Conservation (phyloP, 2,329 filamentous ascomycete genomes). For the Zymoseptoria crescenta region DNA sequence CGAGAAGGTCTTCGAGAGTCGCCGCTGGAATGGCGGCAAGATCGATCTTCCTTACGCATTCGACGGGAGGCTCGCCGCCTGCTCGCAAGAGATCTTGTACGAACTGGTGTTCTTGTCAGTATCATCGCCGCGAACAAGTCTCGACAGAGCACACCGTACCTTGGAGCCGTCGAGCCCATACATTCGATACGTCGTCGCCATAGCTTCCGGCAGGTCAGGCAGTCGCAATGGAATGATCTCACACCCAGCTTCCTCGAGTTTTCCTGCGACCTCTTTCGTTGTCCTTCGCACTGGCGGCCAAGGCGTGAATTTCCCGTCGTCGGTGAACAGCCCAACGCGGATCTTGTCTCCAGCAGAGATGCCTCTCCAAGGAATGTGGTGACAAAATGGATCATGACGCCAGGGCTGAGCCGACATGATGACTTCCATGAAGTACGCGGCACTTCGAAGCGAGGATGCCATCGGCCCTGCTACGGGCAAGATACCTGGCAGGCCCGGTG, state of each 20-base stretch:
- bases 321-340: conserved; percentile 15
- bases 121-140: not conserved
- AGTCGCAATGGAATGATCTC: conserved; percentile 12
- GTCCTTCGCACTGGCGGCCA: conserved; percentile 16
- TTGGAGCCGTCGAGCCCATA: conserved; percentile 11
- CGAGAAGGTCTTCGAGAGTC: conserved; percentile 12
- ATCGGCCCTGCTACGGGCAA: conserved; percentile 17
- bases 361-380: conserved; percentile 16
- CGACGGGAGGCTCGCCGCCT: conserved; percentile 15
- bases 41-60: conserved; percentile 15
- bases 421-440: conserved; percentile 12
- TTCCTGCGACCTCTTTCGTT: conserved; percentile 11
- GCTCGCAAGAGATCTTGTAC: conserved; percentile 10
- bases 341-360: conserved; percentile 6
- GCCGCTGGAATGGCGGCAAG: conserved; percentile 15
- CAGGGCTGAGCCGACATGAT: conserved; percentile 13
- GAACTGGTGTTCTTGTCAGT: not conserved
- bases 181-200: conserved; percentile 10
- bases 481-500: conserved; percentile 29
- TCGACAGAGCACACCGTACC: conserved; percentile 5
- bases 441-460: conserved; percentile 16
- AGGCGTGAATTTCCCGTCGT: conserved; percentile 18
- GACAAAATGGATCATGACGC: conserved; percentile 12
- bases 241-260: conserved; percentile 10
- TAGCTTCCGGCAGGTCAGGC: conserved; percentile 13